These are phyloP conservation scores for Ceratonia siliqua DNA, from an alignment of 306 rosid species.

Conservation along the genomic window DNA sequence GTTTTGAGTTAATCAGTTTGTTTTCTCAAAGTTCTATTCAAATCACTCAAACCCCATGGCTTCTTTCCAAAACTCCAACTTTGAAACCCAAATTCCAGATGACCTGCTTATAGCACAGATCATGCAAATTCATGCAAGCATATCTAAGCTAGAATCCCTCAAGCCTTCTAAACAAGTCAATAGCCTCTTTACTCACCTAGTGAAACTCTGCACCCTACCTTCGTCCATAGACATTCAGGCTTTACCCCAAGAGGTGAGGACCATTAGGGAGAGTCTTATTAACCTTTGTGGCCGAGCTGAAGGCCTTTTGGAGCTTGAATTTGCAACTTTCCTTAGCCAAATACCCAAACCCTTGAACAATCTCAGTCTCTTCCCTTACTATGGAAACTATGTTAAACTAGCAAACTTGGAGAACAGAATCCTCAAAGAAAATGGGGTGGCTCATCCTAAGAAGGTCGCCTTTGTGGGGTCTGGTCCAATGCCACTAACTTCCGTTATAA, in stretches of 20 bases:
- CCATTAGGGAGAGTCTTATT: conserved; percentile 63
- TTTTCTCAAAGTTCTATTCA: neutral
- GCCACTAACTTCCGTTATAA: conserved; percentile 69
- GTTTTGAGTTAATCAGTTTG: neutral
- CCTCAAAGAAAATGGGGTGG: conserved; percentile 48
- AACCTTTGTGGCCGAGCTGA: conserved; percentile 58
- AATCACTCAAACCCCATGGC: conserved; percentile 46
- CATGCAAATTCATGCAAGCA: conserved; percentile 53
- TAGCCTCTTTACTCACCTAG: conserved; percentile 60
- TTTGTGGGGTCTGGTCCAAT: conserved; percentile 86
- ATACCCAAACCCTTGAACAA: conserved; percentile 50
- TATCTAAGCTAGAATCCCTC: conserved; percentile 65
- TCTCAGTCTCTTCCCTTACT: conserved; percentile 66
- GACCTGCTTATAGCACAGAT: conserved; percentile 44
- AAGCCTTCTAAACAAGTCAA: conserved; percentile 73
- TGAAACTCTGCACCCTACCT: conserved; percentile 61
- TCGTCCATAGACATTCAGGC: conserved; percentile 50
- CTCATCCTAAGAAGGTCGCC: conserved; percentile 54
- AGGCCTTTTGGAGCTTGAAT: conserved; percentile 73
- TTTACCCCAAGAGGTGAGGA: conserved; percentile 50
- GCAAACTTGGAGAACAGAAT: conserved; percentile 57
- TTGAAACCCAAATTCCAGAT: conserved; percentile 46
- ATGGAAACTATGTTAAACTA: conserved; percentile 64
- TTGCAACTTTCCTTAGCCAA: conserved; percentile 54
- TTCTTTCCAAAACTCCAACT: conserved; percentile 45